Evolutionary conservation across 345 rosid genomes (phyloP).

Genomic region (Linum tenue): DNA sequence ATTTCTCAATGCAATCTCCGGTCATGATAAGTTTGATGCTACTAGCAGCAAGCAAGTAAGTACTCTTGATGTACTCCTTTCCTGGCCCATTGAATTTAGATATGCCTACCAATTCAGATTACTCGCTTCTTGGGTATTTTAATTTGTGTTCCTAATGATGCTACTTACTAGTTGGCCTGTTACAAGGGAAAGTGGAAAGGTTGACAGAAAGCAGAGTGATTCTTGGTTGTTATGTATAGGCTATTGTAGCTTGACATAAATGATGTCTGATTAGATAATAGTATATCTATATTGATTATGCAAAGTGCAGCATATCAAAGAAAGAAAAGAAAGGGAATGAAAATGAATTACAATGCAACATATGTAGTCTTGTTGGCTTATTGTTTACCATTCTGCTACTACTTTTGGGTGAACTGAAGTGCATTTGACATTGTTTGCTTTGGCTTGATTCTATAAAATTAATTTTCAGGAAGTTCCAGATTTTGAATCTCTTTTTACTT

Average conservation of each 20-base stretch:
- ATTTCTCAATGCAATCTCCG: conserved; percentile 76
- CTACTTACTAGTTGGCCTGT: too few relatives aligned
- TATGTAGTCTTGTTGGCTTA: background rate
- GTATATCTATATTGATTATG: too few relatives aligned
- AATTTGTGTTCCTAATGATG: too few relatives aligned
- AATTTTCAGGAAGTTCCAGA: conserved; percentile 65
- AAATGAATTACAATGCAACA: background rate
- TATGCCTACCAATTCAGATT: background rate
- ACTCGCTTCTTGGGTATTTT: background rate
- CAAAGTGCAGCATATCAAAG: too few relatives aligned
- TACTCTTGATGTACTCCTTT: background rate
- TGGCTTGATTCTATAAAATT: conserved; percentile 4
- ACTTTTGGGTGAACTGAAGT: background rate
- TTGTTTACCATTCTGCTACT: background rate
- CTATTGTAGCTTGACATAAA: too few relatives aligned
- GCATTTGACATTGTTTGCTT: background rate
- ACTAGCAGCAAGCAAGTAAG: conserved; percentile 74
- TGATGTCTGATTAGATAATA: too few relatives aligned
- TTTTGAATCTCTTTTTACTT: conserved; percentile 40
- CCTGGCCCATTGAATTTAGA: background rate
- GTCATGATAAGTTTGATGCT: conserved; percentile 70
- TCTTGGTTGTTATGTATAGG: too few relatives aligned
- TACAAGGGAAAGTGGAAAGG: too few relatives aligned
- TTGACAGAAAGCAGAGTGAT: too few relatives aligned
- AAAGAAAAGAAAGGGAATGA: too few relatives aligned